phyloP scores from a whole-genome alignment of 306 rosid genomes.

The Crotalaria pallida region DNA sequence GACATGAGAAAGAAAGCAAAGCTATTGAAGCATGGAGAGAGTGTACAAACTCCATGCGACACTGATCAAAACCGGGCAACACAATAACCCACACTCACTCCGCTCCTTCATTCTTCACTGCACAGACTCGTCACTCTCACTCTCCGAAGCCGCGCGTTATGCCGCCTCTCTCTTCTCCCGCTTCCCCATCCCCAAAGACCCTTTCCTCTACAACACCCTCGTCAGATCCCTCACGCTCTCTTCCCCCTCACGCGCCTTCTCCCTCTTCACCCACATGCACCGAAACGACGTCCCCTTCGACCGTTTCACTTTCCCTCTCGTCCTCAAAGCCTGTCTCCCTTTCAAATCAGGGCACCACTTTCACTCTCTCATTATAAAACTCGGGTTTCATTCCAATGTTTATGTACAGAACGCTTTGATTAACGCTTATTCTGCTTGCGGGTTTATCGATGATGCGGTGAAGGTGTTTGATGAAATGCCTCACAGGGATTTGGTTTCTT shows the following conservation, averaged over 20 bases:
- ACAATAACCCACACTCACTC: conserved; percentile 27
- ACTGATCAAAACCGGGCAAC: conserved; percentile 43
- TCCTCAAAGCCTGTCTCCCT: conserved; percentile 37
- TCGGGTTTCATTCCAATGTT: conserved; percentile 38
- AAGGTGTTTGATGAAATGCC: conserved; percentile 48
- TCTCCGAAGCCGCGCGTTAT: conserved; percentile 30
- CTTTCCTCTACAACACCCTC: conserved; percentile 39
- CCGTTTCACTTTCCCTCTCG: conserved; percentile 57
- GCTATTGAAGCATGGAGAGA: conserved; percentile 21
- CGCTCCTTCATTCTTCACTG: conserved; percentile 42
- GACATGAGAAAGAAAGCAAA: not conserved
- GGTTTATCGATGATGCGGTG: conserved; percentile 24
- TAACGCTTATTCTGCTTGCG: conserved; percentile 30
- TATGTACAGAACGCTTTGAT: conserved; percentile 47
- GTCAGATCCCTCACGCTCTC: conserved; percentile 34
- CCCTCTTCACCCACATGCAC: conserved; percentile 44
- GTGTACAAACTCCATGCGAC: conserved; percentile 43
- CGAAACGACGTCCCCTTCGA: conserved; percentile 35
- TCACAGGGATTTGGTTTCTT: conserved; percentile 47
- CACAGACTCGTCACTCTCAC: conserved; percentile 12
- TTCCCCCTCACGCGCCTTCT: conserved; percentile 34
- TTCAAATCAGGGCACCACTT: conserved; percentile 7
- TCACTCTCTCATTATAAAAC: conserved; percentile 43
- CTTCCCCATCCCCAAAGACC: conserved; percentile 28
- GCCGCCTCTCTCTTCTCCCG: conserved; percentile 39